Base-by-base conservation (phyloP, 352 stramenopile species). In the Pythium coloratum region DNA sequence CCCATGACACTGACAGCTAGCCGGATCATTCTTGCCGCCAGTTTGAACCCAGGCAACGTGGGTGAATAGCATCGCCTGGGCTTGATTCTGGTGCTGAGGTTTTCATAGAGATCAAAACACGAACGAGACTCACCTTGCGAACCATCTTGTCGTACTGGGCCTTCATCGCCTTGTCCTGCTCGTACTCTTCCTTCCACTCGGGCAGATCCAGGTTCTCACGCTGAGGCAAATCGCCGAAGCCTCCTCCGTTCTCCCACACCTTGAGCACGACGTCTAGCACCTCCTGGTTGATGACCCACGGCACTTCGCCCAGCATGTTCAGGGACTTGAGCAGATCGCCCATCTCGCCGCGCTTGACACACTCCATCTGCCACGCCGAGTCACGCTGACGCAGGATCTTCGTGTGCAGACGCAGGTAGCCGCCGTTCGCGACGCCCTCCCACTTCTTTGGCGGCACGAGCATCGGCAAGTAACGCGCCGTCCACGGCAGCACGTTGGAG, bases 251-350 rank as follows among this genome's bases (percentile, higher is more conserved):
- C 32, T 98, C 84, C 94, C 94, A 99, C 33, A 97, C 88, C 54
- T 93, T 75, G 62, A 97, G 68, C 24, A 97, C 89, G 14, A 98
- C 86, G 33, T 98, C 70, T 24, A 98, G 82, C 46, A 99, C 88
- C 63, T 94, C 82, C 30, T 91, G 84, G 78, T 99, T 99, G 50
- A 99, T 97, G 38, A 90, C 83, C 97, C 97, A 99, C 26, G 93
- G 85, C 33, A 98, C 94, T 33, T 91, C 89, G 6, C 91, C 84
- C 38, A 99, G 81, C 49, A 92, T 76, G 74, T 99, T 98, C 7
- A 99, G 82, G 18, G 92, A 90, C 55, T 96, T 84, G 58, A 96
- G 92, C 51, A 99, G 80, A 7, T 71, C 81, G 6, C 77, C 66
- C 42, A 98, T 86, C 55, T 98, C 78, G 40, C 89, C 90, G 59